Evolutionary conservation across 2,329 filamentous ascomycete species (phyloP).

Genomic region (Paecilomyces fulvus): DNA sequence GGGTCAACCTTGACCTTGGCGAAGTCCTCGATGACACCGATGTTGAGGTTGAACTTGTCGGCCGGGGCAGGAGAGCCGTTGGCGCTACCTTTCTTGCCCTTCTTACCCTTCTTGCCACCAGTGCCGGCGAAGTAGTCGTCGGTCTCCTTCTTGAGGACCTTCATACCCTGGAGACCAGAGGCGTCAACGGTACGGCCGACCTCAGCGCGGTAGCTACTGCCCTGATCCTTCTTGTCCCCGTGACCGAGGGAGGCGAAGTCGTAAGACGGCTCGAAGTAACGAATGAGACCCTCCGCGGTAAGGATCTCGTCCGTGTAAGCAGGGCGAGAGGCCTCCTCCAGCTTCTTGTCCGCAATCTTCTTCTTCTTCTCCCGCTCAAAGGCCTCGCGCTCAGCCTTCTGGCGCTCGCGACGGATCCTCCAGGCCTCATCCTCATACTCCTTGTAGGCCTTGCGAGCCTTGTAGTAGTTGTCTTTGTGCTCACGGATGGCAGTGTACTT

Average conservation of each 20-base stretch:
- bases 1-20: conserved; percentile 76
- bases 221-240: conserved; percentile 35
- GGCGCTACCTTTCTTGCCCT: conserved; percentile 63
- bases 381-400: conserved; percentile 65
- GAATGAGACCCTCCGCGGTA: conserved; percentile 75
- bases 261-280: conserved; percentile 81
- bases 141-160: conserved; percentile 77
- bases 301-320: conserved; percentile 92
- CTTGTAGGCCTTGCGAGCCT: conserved; percentile 69
- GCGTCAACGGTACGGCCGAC: conserved; percentile 77
- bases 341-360: conserved; percentile 47
- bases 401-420: conserved; percentile 66
- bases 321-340: conserved; percentile 52
- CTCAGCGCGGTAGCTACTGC: conserved; percentile 68
- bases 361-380: conserved; percentile 42
- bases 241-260: conserved; percentile 55
- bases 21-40: conserved; percentile 87
- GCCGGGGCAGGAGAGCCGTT: conserved; percentile 39
- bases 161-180: conserved; percentile 74
- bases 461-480: conserved; percentile 83
- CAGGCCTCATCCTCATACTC: conserved; percentile 78
- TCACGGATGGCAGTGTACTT: conserved; percentile 76
- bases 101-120: conserved; percentile 78
- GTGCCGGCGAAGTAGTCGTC: conserved; percentile 72
- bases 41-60: conserved; percentile 72